A percentile compares a stretch with the other conserved stretches of the same genome.
Conservation (phyloP, 2,329 filamentous ascomycete genomes). For the Gnomoniopsis sp. region DNA sequence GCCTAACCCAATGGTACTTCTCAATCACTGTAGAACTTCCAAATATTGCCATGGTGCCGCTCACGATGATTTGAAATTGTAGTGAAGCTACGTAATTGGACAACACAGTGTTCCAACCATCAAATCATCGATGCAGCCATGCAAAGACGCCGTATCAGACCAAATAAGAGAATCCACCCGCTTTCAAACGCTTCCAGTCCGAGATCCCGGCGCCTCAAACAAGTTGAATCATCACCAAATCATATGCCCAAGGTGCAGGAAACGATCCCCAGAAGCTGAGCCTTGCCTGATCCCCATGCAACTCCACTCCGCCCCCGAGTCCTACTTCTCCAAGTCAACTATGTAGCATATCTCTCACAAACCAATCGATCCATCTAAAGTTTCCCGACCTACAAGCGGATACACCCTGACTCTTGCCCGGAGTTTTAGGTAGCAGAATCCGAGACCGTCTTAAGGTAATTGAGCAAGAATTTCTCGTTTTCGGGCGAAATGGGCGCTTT, state of each 20-base stretch:
- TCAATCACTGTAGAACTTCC: no score
- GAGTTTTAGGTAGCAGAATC: conserved; percentile 7
- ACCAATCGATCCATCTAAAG: no score
- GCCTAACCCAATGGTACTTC: no score
- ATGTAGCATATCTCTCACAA: no score
- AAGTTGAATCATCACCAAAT: background rate
- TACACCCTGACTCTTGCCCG: background rate
- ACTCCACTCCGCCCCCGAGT: no score
- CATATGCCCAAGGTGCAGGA: background rate
- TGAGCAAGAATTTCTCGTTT: conserved; percentile 18
- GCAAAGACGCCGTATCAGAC: background rate
- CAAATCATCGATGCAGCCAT: background rate
- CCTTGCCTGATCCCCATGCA: no score
- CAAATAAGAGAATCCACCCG: background rate
- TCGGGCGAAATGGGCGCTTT: conserved; percentile 15
- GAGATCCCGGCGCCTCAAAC: background rate
- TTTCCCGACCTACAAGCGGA: background rate
- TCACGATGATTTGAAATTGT: no score
- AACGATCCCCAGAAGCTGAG: background rate
- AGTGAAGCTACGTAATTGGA: background rate
- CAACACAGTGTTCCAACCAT: background rate
- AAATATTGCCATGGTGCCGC: no score
- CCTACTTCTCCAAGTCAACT: no score
- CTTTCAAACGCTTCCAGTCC: background rate
- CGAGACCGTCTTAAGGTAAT: conserved; percentile 17